Evolutionary conservation across 2,329 filamentous ascomycete species (phyloP).

Genomic region (Fusarium sp.): DNA sequence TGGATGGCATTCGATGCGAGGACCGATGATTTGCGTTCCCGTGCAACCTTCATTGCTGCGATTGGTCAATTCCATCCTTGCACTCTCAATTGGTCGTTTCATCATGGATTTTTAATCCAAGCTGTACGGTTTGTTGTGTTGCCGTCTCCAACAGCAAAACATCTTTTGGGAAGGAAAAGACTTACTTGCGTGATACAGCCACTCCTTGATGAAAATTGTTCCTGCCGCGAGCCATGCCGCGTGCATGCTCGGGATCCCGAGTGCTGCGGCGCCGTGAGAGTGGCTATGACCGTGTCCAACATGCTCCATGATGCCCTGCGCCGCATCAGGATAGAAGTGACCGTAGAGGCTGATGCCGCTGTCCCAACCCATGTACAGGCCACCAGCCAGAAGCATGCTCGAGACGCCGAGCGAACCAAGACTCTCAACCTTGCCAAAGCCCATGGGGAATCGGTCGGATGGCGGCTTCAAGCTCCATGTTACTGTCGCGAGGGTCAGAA

Average conservation of each 20-base stretch:
- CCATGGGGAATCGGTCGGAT: slow-evolving; percentile 84
- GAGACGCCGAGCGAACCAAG: slow-evolving; percentile 94
- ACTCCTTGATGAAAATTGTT: slow-evolving; percentile 94
- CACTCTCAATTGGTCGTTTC: background rate
- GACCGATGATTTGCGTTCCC: slow-evolving; percentile 93
- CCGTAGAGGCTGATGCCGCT: slow-evolving; percentile 75
- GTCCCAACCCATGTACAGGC: slow-evolving; percentile 90
- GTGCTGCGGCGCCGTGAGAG: slow-evolving; percentile 60
- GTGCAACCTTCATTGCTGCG: slow-evolving; percentile 92
- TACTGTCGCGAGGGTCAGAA: slow-evolving; percentile 93
- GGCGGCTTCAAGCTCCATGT: slow-evolving; percentile 92
- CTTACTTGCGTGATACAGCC: slow-evolving; percentile 96
- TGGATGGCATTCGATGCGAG: slow-evolving; percentile 96
- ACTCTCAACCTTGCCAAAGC: slow-evolving; percentile 98
- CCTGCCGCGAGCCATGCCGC: slow-evolving; percentile 94
- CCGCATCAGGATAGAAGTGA: slow-evolving; percentile 78
- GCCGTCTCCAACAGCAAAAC: background rate
- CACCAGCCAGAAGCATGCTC: slow-evolving; percentile 87
- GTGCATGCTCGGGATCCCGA: slow-evolving; percentile 82
- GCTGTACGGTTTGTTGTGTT: background rate
- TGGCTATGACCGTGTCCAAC: slow-evolving; percentile 74
- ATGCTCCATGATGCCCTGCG: slow-evolving; percentile 73
- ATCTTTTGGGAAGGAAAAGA: slow-evolving; percentile 40
- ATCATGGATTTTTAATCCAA: background rate
- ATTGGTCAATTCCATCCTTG: slow-evolving; percentile 42